phyloP scores from a whole-genome alignment of 768 basidiomycete species.

The Russula brevipes region DNA sequence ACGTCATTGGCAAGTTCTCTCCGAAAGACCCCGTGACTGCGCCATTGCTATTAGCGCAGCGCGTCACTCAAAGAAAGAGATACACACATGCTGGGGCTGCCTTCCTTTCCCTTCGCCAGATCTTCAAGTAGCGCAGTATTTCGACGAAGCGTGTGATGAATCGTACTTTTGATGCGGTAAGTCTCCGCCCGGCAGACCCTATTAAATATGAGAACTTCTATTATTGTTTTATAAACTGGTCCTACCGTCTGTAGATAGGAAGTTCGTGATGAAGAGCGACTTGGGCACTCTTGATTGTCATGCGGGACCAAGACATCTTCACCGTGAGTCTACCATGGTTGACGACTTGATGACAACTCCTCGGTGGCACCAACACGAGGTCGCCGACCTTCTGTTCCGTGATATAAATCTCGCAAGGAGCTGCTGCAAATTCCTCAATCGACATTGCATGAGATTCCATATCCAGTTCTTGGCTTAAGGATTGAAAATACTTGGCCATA shows the following conservation, averaged over 20 bases:
- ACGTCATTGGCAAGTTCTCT: constrained; percentile 28
- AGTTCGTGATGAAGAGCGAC: constrained; percentile 67
- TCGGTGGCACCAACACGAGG: constrained; percentile 72
- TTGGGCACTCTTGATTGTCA: constrained; percentile 60
- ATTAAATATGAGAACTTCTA: neutral
- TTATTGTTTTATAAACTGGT: neutral
- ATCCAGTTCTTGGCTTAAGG: constrained; percentile 58
- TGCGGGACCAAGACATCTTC: constrained; percentile 84
- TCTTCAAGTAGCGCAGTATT: constrained; percentile 30
- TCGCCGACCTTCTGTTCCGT: constrained; percentile 72
- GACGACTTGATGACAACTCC: constrained; percentile 80
- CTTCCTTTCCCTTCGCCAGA: neutral
- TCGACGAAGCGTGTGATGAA: constrained; percentile 49
- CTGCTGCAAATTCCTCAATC: constrained; percentile 55
- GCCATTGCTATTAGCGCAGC: neutral
- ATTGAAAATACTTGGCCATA: constrained; percentile 54
- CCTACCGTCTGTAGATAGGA: constrained; percentile 73
- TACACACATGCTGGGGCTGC: neutral
- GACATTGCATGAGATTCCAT: constrained; percentile 66
- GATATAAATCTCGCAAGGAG: constrained; percentile 66
- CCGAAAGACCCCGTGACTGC: constrained; percentile 9
- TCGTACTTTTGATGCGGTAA: constrained; percentile 66
- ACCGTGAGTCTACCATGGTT: constrained; percentile 76
- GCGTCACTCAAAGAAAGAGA: no score
- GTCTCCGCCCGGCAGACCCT: constrained; percentile 80